Conservation (phyloP, 2,329 filamentous ascomycete genomes). For the Cercospora brassicicola region DNA sequence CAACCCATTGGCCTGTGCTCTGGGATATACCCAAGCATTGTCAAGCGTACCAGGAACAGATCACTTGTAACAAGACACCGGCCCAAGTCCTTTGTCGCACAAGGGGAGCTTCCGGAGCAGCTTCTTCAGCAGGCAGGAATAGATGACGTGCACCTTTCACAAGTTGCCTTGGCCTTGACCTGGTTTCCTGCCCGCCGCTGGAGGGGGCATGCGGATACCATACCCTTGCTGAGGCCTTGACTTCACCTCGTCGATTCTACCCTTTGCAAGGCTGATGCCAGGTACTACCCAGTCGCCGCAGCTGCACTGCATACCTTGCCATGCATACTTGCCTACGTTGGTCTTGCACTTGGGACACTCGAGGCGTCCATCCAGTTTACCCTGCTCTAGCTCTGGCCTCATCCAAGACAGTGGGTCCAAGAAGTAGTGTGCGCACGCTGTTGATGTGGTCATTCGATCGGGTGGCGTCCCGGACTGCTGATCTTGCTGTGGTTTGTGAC, state of each 20-base stretch:
- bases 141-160: constrained; percentile 18
- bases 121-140: not conserved
- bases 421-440: constrained; percentile 79
- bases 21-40: not conserved
- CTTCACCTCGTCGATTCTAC: constrained; percentile 72
- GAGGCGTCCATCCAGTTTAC: constrained; percentile 78
- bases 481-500: constrained; percentile 52
- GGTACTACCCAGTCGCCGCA: constrained; percentile 90
- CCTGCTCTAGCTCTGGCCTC: constrained; percentile 78
- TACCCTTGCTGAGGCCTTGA: constrained; percentile 30
- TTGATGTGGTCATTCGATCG: constrained; percentile 34
- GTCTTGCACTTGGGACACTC: constrained; percentile 82
- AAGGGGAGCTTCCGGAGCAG: not conserved
- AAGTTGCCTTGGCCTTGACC: constrained; percentile 21
- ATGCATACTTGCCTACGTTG: constrained; percentile 88
- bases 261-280: constrained; percentile 80
- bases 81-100: not conserved
- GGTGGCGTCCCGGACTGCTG: constrained; percentile 13
- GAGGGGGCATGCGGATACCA: constrained; percentile 41
- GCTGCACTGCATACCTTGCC: constrained; percentile 91
- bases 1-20: not conserved
- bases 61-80: not conserved
- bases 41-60: not conserved
- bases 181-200: constrained; percentile 20
- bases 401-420: constrained; percentile 95